Evolutionary conservation across 1,284 basidiomycete genomes (phyloP).

Genomic region (Ustilago hordei): DNA sequence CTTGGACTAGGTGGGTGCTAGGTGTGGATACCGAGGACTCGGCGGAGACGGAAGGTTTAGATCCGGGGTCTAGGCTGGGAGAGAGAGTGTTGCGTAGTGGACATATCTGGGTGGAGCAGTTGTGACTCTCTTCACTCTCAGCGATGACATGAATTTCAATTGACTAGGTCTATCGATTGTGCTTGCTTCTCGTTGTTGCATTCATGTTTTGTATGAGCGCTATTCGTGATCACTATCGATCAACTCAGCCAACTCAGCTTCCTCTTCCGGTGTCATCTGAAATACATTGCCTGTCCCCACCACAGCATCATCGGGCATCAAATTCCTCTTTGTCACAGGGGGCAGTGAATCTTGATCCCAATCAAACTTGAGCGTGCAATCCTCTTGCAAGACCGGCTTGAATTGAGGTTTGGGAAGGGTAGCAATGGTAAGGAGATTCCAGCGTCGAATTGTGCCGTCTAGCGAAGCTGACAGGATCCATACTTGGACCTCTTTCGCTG

Average conservation of each 20-base stretch:
- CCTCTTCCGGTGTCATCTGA: constrained; percentile 58
- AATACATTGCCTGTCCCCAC: not conserved
- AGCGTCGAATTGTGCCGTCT: constrained; percentile 58
- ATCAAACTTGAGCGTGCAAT: not conserved
- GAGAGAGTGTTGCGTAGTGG: constrained; percentile 23
- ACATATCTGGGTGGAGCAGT: constrained; percentile 55
- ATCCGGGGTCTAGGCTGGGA: not conserved
- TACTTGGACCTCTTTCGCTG: not conserved
- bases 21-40: constrained; percentile 73
- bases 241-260: constrained; percentile 59
- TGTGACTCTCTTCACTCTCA: not conserved
- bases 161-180: too few species aligned
- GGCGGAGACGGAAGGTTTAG: constrained; percentile 68
- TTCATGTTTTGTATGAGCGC: too few species aligned
- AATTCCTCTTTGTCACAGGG: not conserved
- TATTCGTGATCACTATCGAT: constrained; percentile 37
- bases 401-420: constrained; percentile 3
- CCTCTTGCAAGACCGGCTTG: not conserved
- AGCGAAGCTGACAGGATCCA: constrained; percentile 52
- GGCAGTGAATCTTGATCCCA: constrained; percentile 24
- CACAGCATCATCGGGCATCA: not conserved
- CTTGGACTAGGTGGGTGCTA: constrained; percentile 75
- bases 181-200: too few species aligned
- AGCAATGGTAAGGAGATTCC: constrained; percentile 14
- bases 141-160: not conserved